Conservation (phyloP, 202 grass and related monocot species). For the Panicum virgatum region DNA sequence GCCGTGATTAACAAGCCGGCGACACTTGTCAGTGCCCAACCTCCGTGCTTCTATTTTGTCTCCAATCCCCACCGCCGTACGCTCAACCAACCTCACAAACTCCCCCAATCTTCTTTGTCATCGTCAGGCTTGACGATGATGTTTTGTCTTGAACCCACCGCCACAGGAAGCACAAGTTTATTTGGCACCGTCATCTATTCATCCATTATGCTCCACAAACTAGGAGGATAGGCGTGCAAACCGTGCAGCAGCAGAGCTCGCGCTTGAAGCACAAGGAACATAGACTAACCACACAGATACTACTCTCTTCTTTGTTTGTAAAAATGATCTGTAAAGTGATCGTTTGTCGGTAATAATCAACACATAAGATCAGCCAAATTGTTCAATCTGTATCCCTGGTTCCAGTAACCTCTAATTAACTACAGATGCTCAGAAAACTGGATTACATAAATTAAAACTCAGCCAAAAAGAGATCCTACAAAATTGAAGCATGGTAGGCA, state of each 20-base stretch:
- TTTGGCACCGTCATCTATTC: not conserved
- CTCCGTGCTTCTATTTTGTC: constrained; percentile 24
- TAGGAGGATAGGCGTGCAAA: not conserved
- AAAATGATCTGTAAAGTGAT: not conserved
- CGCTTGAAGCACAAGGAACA: not conserved
- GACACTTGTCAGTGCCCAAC: constrained; percentile 35
- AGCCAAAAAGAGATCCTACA: constrained; percentile 8
- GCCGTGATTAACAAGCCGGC: not conserved
- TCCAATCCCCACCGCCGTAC: not conserved
- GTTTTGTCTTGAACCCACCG: constrained; percentile 25
- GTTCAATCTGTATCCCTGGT: not conserved
- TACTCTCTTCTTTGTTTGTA: no score
- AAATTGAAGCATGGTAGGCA: not conserved
- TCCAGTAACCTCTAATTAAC: not conserved
- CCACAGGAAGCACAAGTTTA: not conserved
- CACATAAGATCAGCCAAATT: not conserved
- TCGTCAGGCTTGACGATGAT: not conserved
- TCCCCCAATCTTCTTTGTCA: not conserved
- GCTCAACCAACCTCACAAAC: not conserved
- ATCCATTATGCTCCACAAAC: not conserved
- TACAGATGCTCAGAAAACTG: not conserved
- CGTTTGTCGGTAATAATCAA: not conserved
- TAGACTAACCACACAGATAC: not conserved
- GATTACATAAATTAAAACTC: constrained; percentile 13
- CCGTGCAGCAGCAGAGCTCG: not conserved